Base-by-base conservation (phyloP, 768 basidiomycete genomes). In the Leucosporidium scottii region DNA sequence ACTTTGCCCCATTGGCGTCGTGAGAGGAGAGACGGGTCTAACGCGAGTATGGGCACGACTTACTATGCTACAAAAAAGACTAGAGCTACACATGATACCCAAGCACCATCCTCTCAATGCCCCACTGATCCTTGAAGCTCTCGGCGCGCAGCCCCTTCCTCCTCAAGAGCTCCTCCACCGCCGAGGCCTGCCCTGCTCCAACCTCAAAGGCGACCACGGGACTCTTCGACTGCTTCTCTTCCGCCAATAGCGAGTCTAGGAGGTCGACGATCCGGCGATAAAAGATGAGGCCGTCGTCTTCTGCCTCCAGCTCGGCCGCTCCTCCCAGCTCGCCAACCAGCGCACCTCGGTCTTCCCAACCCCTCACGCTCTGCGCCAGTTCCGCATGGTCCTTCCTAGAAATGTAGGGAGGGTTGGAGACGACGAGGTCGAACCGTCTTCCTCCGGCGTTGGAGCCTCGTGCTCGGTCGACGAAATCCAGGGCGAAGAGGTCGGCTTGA, bases 321-420 rank as follows among this genome's bases (percentile, higher is more conserved):
- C 13, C 69, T 78, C 17, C 69, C 50, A 82, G 79, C 61, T 90
- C 91, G 27, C 90, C 92, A 53, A 92, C 82, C 28, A 97, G 83
- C 17, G 93, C 93, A 21, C 80, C 82, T 13, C 82, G 84, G 79
- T 93, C 91, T 78, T 98, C 94, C 76, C 84, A 89, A 61, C 84
- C 81, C 60, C 79, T 83, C 62, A 97, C 93, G 58, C 85, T 86
- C n/a, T 75, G 67, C 12, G 87, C 83, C 44, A 97, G 82, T 28
- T 74, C 61, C 53, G 83, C 78, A 75, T 86, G 93, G 67, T 88
- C 86, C 49, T 78, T 72, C 69, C 77, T 81, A 48, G 91, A 82
- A 71, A 97, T 89, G 78, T 96, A 97, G 15, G 91, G 89, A 30
- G 89, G 89, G 79, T 93, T 93, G 21, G 87, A 84, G 17, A 90